phyloP scores from a whole-genome alignment of 306 rosid genomes.

The Inga leiocalycina region DNA sequence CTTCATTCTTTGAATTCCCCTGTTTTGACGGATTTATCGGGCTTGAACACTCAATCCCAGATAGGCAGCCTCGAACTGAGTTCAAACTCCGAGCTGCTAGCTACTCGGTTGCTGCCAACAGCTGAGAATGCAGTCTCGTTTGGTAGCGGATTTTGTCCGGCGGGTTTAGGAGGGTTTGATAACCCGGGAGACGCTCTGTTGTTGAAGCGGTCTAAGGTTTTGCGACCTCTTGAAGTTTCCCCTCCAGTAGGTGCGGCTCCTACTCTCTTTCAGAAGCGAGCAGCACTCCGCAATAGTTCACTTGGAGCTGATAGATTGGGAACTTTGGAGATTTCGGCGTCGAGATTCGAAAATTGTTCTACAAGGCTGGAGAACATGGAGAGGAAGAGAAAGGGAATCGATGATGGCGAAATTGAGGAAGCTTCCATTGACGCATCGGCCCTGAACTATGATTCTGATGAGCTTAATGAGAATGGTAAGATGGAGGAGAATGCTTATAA shows the following conservation, averaged over 20 bases:
- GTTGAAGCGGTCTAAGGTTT: slow-evolving; percentile 44
- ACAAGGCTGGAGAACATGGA: slow-evolving; percentile 34
- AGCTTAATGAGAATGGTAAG: slow-evolving; percentile 44
- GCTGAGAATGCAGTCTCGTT: slow-evolving; percentile 32
- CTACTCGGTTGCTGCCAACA: slow-evolving; percentile 35
- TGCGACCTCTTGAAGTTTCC: slow-evolving; percentile 48
- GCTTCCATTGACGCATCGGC: slow-evolving; percentile 51
- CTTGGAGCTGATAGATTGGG: slow-evolving; percentile 39
- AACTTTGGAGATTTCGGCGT: slow-evolving; percentile 40
- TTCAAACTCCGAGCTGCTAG: slow-evolving; percentile 42
- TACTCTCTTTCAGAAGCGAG: slow-evolving; percentile 66
- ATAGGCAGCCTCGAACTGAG: slow-evolving; percentile 39
- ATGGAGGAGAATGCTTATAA: slow-evolving; percentile 49
- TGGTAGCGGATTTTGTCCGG: slow-evolving; percentile 27
- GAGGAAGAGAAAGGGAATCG: slow-evolving; percentile 37
- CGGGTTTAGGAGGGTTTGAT: slow-evolving; percentile 41
- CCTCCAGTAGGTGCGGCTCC: slow-evolving; percentile 52
- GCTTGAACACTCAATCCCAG: slow-evolving; percentile 37
- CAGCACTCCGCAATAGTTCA: slow-evolving; percentile 44
- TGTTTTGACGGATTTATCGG: slow-evolving; percentile 43
- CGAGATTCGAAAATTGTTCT: slow-evolving; percentile 18
- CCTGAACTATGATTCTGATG: slow-evolving; percentile 67
- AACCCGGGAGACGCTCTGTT: slow-evolving; percentile 43
- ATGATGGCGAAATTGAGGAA: slow-evolving; percentile 53
- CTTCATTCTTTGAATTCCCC: slow-evolving; percentile 43